These are phyloP conservation scores for Hypoxylon sp. DNA, from an alignment of 2,329 filamentous ascomycete species.

Conservation along the genomic window DNA sequence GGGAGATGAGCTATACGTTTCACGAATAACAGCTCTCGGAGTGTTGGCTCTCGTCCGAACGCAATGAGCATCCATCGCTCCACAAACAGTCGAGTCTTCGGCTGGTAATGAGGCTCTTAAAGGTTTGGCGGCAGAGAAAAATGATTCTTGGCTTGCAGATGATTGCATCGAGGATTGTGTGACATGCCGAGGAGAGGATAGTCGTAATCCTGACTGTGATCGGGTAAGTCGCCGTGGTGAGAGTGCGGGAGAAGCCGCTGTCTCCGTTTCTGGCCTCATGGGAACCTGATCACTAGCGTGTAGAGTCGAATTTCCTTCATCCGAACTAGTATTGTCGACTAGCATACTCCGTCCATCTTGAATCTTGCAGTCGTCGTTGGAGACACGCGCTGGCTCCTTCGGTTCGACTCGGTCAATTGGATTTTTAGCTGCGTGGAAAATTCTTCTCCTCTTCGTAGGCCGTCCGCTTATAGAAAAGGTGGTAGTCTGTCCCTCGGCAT, in stretches of 20 bases:
- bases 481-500: slow-evolving; percentile 46
- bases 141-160: slow-evolving; percentile 48
- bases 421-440: slow-evolving; percentile 44
- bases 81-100: slow-evolving; percentile 43
- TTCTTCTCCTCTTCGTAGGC: slow-evolving; percentile 50
- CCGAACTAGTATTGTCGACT: not conserved
- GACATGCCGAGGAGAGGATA: slow-evolving; percentile 45
- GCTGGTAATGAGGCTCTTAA: slow-evolving; percentile 51
- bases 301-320: not conserved
- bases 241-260: slow-evolving; percentile 11
- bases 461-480: slow-evolving; percentile 52
- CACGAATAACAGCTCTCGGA: slow-evolving; percentile 43
- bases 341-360: slow-evolving; percentile 11
- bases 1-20: slow-evolving; percentile 65
- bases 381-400: slow-evolving; percentile 23
- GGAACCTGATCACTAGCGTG: not conserved
- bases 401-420: slow-evolving; percentile 54
- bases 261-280: slow-evolving; percentile 6
- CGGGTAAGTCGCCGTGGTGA: slow-evolving; percentile 47
- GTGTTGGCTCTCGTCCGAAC: slow-evolving; percentile 46
- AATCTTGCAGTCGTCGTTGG: slow-evolving; percentile 28
- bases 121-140: slow-evolving; percentile 47
- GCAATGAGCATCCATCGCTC: slow-evolving; percentile 1
- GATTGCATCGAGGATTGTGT: slow-evolving; percentile 49
- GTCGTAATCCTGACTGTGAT: slow-evolving; percentile 46